Conservation (phyloP, 139 green algal genomes). For the Chlamydomonas incerta region DNA sequence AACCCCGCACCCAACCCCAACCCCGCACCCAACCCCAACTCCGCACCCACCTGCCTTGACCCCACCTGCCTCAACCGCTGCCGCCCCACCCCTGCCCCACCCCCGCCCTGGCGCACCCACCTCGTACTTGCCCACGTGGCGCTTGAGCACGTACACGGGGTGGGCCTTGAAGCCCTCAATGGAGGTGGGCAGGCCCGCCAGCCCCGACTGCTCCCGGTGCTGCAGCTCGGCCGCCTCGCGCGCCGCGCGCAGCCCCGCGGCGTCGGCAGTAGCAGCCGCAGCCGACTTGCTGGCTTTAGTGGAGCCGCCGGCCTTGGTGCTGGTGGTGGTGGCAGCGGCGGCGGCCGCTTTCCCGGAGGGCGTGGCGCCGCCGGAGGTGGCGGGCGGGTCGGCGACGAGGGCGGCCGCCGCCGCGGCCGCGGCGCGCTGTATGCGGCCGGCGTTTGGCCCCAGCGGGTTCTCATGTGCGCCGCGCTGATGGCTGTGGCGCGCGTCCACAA, state of each 20-base stretch:
- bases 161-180: constrained; percentile 86
- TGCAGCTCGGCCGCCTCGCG: constrained; percentile 84
- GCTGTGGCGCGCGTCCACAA: constrained; percentile 25
- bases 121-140: constrained; percentile 87
- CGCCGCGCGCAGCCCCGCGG: constrained; percentile 43
- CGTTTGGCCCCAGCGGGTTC: neutral
- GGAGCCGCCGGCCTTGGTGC: no score
- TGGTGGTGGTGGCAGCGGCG: no score
- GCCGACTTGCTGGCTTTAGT: neutral
- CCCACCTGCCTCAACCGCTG: no score
- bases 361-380: no score
- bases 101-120: no score
- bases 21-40: no score
- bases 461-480: constrained; percentile 29
- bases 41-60: no score
- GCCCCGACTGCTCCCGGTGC: constrained; percentile 37
- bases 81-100: no score
- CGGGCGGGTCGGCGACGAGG: no score
- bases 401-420: neutral
- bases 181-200: constrained; percentile 70
- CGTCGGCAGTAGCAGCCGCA: neutral
- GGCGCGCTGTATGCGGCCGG: neutral
- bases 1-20: no score
- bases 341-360: no score
- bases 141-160: constrained; percentile 79